phyloP scores from a whole-genome alignment of 2,329 filamentous ascomycete species.

The Waltergamsia citrina region DNA sequence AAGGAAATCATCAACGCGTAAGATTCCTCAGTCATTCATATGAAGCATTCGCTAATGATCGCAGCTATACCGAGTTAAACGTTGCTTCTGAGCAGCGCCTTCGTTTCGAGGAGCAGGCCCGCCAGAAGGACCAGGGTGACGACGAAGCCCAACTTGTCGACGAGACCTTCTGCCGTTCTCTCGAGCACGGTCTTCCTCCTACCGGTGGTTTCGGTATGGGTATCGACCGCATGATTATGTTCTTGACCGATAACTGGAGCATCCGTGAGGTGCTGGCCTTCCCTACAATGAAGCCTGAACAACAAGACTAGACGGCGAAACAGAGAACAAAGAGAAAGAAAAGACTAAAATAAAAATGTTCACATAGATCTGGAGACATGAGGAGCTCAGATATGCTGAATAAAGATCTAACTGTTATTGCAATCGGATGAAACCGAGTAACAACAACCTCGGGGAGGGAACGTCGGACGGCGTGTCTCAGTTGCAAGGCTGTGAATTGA shows the following conservation, averaged over 20 bases:
- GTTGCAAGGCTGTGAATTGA: background rate
- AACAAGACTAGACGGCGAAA: slow-evolving; percentile 13
- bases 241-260: slow-evolving; percentile 84
- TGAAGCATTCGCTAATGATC: slow-evolving; percentile 1
- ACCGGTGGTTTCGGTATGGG: slow-evolving; percentile 97
- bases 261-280: slow-evolving; percentile 96
- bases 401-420: background rate
- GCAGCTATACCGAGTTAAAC: slow-evolving; percentile 76
- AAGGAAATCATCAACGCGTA: slow-evolving; percentile 83
- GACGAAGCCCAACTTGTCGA: slow-evolving; percentile 95
- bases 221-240: slow-evolving; percentile 90
- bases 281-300: slow-evolving; percentile 94
- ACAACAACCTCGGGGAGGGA: too few relatives aligned
- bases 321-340: background rate
- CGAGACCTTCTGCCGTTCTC: slow-evolving; percentile 84
- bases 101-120: slow-evolving; percentile 80
- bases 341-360: slow-evolving; percentile 1
- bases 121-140: slow-evolving; percentile 92
- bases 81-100: slow-evolving; percentile 91
- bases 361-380: background rate
- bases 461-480: too few relatives aligned
- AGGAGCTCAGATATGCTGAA: too few relatives aligned
- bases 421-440: too few relatives aligned
- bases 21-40: slow-evolving; percentile 5
- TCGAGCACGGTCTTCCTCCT: slow-evolving; percentile 86